phyloP scores from a whole-genome alignment of 208 protist species.

The Crithidia bombi region DNA sequence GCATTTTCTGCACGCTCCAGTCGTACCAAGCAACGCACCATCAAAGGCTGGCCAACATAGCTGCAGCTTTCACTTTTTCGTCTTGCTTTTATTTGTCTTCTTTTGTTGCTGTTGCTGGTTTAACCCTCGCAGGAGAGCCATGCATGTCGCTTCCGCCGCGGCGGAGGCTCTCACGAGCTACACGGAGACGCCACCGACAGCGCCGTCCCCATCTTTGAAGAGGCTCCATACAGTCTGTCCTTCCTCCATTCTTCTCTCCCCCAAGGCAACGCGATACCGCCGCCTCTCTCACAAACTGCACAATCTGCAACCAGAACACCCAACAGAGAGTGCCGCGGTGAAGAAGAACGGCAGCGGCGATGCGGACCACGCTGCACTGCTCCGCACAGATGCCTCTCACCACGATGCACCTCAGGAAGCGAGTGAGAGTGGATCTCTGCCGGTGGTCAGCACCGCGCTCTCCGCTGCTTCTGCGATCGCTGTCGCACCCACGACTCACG shows the following conservation, averaged over 20 bases:
- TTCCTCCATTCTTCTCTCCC: background rate
- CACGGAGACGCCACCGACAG: background rate
- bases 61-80: too few species aligned
- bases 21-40: too few species aligned
- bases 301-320: background rate
- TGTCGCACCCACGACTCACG: too few species aligned
- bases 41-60: too few species aligned
- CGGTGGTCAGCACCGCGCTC: too few species aligned
- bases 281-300: too few species aligned
- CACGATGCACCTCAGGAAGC: too few species aligned
- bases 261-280: too few species aligned
- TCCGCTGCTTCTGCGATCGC: background rate
- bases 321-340: background rate
- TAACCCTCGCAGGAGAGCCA: background rate
- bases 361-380: too few species aligned
- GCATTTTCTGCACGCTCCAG: too few species aligned
- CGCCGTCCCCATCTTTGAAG: background rate
- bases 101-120: background rate
- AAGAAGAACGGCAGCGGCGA: background rate
- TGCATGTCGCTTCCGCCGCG: background rate
- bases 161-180: constrained; percentile 8
- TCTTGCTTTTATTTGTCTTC: background rate
- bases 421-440: too few species aligned
- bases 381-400: background rate
- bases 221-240: background rate